phyloP scores from a whole-genome alignment of 176 grass and related monocot genomes.

The Oryza coarctata region DNA sequence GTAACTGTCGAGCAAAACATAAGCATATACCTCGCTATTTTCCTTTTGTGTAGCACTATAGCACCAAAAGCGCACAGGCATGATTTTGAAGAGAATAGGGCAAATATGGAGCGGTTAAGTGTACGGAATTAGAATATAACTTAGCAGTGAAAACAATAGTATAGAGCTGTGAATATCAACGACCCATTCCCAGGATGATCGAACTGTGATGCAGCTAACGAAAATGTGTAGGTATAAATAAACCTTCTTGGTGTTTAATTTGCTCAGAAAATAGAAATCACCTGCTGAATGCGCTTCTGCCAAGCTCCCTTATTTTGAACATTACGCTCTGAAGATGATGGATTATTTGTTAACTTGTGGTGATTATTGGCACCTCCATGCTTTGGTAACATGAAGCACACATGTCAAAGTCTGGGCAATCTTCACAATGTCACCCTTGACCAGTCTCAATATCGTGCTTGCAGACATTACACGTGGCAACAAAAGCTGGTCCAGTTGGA shows the following conservation, averaged over 20 bases:
- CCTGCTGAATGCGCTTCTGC: conserved; percentile 53
- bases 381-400: conserved; percentile 71
- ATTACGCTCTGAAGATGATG: conserved; percentile 50
- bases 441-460: conserved; percentile 64
- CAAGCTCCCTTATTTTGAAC: conserved; percentile 74
- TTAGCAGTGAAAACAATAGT: background rate
- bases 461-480: conserved; percentile 75
- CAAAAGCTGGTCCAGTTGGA: conserved; percentile 76
- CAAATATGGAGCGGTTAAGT: background rate
- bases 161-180: background rate
- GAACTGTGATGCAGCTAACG: background rate
- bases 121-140: background rate
- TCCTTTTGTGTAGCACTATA: background rate
- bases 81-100: background rate
- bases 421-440: conserved; percentile 83
- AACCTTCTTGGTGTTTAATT: background rate
- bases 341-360: conserved; percentile 70
- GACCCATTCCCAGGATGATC: background rate
- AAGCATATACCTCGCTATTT: conserved; percentile 6
- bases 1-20: background rate
- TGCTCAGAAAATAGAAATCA: conserved; percentile 25
- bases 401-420: conserved; percentile 82
- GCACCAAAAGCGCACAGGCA: background rate
- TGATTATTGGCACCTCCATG: conserved; percentile 59
- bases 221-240: conserved; percentile 5